A percentile compares a stretch with the other conserved stretches of the same genome.
phyloP scores from a whole-genome alignment of 768 basidiomycete species.

The Suillus subalutaceus region DNA sequence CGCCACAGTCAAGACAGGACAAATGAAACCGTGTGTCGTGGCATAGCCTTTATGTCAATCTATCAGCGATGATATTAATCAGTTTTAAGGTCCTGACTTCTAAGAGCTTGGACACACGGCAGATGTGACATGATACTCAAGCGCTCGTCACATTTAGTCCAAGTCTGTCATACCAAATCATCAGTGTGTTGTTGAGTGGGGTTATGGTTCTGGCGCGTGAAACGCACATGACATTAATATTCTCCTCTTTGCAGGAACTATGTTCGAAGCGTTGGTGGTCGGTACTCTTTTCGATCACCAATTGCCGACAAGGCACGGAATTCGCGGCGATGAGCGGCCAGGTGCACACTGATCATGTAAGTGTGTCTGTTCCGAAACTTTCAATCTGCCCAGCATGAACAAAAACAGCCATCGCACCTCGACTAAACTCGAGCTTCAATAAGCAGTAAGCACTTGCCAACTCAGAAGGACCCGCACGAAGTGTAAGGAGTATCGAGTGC shows the following conservation, averaged over 20 bases:
- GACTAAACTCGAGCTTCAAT: neutral
- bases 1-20: neutral
- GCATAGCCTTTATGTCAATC: constrained; percentile 1
- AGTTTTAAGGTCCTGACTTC: neutral
- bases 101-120: too few relatives aligned
- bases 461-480: neutral
- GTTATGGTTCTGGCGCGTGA: neutral
- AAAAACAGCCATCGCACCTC: neutral
- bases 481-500: neutral
- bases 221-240: neutral
- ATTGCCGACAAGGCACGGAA: neutral
- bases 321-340: neutral
- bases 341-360: neutral
- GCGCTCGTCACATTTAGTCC: neutral
- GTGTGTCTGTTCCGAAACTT: neutral
- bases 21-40: neutral
- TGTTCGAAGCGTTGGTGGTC: neutral
- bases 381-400: neutral
- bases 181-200: neutral
- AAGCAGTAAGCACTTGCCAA: neutral
- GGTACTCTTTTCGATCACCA: neutral
- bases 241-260: neutral
- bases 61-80: neutral
- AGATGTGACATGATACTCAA: neutral
- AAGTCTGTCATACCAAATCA: neutral